A percentile compares a stretch with the other conserved stretches of the same genome.
These are phyloP conservation scores for Ogataea degrootiae DNA, from an alignment of 805 yeast genomes.

Conservation along the genomic window DNA sequence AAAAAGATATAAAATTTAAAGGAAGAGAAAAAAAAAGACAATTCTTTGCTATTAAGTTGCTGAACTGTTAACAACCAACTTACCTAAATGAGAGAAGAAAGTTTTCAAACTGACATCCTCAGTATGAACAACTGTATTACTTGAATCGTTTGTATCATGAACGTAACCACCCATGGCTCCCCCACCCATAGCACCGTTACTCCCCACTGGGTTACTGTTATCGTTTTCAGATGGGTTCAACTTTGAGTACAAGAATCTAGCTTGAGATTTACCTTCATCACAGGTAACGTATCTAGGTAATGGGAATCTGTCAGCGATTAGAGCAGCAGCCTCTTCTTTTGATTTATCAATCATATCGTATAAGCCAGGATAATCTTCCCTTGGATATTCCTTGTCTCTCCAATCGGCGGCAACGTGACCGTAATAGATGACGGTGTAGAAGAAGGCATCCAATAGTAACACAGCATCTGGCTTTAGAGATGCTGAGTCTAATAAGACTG, in stretches of 20 bases:
- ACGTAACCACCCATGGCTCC: constrained; percentile 39
- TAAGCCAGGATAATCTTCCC: constrained; percentile 85
- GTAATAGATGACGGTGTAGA: constrained; percentile 92
- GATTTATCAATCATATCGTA: constrained; percentile 85
- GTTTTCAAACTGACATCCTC: constrained; percentile 95
- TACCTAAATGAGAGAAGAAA: constrained; percentile 91
- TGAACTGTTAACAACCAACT: constrained; percentile 63
- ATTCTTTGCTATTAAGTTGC: constrained; percentile 6
- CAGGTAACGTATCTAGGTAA: constrained; percentile 96
- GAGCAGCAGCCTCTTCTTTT: constrained; percentile 84
- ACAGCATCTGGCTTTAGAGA: constrained; percentile 88
- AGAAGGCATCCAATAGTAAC: constrained; percentile 87
- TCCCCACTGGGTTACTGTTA: constrained; percentile 36
- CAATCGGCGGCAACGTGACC: constrained; percentile 94
- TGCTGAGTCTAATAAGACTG: constrained; percentile 89
- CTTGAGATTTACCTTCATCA: constrained; percentile 98
- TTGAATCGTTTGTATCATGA: constrained; percentile 34
- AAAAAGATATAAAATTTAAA: not conserved
- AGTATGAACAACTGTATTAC: constrained; percentile 78
- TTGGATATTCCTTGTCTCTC: constrained; percentile 94
- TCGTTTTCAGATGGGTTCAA: constrained; percentile 88
- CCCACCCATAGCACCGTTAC: constrained; percentile 31
- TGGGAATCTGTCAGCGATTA: constrained; percentile 92
- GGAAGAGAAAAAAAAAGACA: constrained; percentile 1
- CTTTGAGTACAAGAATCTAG: constrained; percentile 91